Percentiles rank a stretch among this genome's conserved stretches.
Conservation (phyloP, 2,329 filamentous ascomycete species). For the Stenocarpella maydis region DNA sequence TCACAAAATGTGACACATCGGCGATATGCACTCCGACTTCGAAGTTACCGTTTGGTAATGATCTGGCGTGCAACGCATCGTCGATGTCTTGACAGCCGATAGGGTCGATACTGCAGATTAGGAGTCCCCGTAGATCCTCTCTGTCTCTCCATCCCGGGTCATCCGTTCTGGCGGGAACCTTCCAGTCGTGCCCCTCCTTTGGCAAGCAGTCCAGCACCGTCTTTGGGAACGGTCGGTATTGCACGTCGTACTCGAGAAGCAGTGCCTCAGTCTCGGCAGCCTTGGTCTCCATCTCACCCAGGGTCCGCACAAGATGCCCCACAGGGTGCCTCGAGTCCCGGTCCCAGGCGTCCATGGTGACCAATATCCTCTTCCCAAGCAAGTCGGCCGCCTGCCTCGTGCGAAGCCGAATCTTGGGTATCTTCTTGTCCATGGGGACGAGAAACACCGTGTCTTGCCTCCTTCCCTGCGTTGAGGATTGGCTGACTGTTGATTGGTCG, state of each 20-base stretch:
- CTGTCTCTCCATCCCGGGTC: slow-evolving; percentile 89
- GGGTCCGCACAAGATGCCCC: slow-evolving; percentile 90
- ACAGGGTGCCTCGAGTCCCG: slow-evolving; percentile 90
- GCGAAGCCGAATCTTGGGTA: slow-evolving; percentile 93
- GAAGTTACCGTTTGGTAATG: slow-evolving; percentile 89
- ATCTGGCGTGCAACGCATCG: slow-evolving; percentile 88
- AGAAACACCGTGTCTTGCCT: slow-evolving; percentile 94
- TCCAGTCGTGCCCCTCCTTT: slow-evolving; percentile 91
- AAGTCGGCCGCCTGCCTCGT: slow-evolving; percentile 91
- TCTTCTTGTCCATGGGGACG: slow-evolving; percentile 96
- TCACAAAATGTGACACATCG: slow-evolving; percentile 99
- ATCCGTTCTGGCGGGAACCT: slow-evolving; percentile 79
- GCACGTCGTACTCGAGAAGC: slow-evolving; percentile 93
- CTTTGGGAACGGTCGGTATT: slow-evolving; percentile 96
- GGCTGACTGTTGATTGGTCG: slow-evolving; percentile 83
- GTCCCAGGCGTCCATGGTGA: slow-evolving; percentile 96
- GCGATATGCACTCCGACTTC: slow-evolving; percentile 98
- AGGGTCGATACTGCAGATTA: slow-evolving; percentile 98
- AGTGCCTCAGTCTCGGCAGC: slow-evolving; percentile 97
- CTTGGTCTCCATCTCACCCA: slow-evolving; percentile 95
- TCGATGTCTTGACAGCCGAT: slow-evolving; percentile 98
- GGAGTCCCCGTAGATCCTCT: slow-evolving; percentile 81
- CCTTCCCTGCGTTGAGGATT: slow-evolving; percentile 76
- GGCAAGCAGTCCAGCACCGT: slow-evolving; percentile 94
- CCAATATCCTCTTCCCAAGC: slow-evolving; percentile 87